A percentile compares a stretch with the other conserved stretches of the same genome.
These are phyloP conservation scores for Ustilago sp. DNA, from an alignment of 1,284 basidiomycete genomes.

Conservation along the genomic window DNA sequence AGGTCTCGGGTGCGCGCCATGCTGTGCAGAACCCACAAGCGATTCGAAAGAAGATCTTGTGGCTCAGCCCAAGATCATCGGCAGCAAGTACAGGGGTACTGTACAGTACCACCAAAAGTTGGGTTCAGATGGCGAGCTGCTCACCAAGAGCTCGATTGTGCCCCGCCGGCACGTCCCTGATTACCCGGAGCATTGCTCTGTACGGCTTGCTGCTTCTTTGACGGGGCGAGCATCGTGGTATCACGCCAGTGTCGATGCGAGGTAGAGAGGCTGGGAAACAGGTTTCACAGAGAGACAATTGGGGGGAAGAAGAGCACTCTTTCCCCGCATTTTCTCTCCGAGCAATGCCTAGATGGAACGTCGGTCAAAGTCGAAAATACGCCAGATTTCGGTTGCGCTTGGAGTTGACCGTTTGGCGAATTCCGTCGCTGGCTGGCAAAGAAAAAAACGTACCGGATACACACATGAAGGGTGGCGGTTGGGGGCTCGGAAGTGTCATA, in stretches of 20 bases:
- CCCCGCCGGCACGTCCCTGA: neutral
- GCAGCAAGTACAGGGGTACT: too few relatives aligned
- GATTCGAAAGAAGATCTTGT: neutral
- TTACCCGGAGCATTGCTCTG: slow-evolving; percentile 2
- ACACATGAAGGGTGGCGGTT: neutral
- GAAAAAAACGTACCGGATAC: neutral
- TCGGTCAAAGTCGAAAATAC: neutral
- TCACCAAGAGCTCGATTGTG: neutral
- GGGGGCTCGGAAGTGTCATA: neutral
- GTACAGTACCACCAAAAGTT: neutral
- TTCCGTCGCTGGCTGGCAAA: neutral
- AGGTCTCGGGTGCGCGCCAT: neutral
- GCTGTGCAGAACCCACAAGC: slow-evolving; percentile 1
- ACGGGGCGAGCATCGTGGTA: slow-evolving; percentile 13
- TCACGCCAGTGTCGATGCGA: slow-evolving; percentile 18
- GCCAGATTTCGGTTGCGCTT: neutral
- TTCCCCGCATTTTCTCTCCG: slow-evolving; percentile 16
- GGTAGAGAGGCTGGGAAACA: slow-evolving; percentile 12
- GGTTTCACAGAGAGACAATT: slow-evolving; percentile 7
- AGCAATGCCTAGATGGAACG: neutral
- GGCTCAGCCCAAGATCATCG: neutral
- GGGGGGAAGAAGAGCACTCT: neutral
- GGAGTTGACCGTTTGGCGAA: neutral
- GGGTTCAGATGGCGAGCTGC: slow-evolving; percentile 1
- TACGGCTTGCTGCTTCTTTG: neutral